A percentile compares a stretch with the other conserved stretches of the same genome.
phyloP scores from a whole-genome alignment of 2,329 filamentous ascomycete genomes.

The Chaetomiaceae sp. region DNA sequence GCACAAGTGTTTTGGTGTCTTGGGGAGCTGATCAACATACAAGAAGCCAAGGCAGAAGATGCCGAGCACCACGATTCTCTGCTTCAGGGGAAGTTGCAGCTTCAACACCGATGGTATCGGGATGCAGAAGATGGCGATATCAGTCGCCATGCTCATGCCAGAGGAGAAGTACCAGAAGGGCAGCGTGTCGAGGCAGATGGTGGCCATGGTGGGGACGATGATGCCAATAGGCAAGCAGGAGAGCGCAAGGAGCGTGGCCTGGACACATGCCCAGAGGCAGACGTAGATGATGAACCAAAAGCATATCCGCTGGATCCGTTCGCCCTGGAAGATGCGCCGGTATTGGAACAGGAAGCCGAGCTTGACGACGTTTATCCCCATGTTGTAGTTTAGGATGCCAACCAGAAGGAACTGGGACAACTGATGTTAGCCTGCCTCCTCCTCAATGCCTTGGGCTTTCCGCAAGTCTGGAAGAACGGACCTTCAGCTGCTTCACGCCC shows the following conservation, averaged over 20 bases:
- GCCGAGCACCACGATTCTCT: slow-evolving; percentile 28
- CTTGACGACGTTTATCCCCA: slow-evolving; percentile 32
- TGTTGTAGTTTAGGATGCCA: slow-evolving; percentile 29
- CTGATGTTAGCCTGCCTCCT: neutral
- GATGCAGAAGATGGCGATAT: slow-evolving; percentile 29
- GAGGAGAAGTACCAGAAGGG: slow-evolving; percentile 32
- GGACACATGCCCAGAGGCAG: slow-evolving; percentile 26
- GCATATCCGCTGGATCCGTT: slow-evolving; percentile 25
- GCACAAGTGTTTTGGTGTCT: no score
- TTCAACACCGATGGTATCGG: slow-evolving; percentile 27
- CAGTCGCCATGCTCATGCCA: slow-evolving; percentile 27
- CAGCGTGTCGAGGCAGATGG: slow-evolving; percentile 28
- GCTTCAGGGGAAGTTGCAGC: slow-evolving; percentile 25
- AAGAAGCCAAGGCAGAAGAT: slow-evolving; percentile 33
- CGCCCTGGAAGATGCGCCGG: slow-evolving; percentile 29
- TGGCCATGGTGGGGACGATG: slow-evolving; percentile 25
- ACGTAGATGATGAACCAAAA: slow-evolving; percentile 28
- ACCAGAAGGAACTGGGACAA: slow-evolving; percentile 26
- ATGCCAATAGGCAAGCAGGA: slow-evolving; percentile 28
- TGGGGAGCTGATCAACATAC: slow-evolving; percentile 24
- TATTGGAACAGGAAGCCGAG: slow-evolving; percentile 33
- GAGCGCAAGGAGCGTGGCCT: slow-evolving; percentile 26
- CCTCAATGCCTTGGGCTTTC: no score
- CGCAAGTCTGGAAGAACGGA: no score
- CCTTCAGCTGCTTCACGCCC: slow-evolving; percentile 23